Evolutionary conservation across 768 basidiomycete genomes (phyloP), one percentile per base, ranked within the genome.

Genomic region (Tephrocybe sp.): DNA sequence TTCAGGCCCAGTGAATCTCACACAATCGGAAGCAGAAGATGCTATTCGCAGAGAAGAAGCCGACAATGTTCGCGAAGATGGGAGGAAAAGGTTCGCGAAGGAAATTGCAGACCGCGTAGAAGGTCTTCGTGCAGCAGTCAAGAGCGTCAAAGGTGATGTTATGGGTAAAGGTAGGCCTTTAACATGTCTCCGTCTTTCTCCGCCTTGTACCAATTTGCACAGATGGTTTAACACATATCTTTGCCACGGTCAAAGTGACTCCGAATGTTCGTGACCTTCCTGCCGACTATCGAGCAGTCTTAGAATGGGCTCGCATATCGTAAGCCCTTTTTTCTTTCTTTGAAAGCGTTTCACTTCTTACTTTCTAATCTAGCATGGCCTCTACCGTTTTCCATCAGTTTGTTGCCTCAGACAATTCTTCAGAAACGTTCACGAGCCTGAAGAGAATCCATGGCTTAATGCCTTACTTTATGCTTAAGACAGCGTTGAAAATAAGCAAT

Each of bases 291-390:
- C 77, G 82, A 57, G 89, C 93, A 35, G 92, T 98, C 40, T 64
- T 96, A 6, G 96, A 98, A 68, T 99, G 97, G 96, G 97, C 89
- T 5, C 75, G 95, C 48, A 97, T 98, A 63, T 96, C 96, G 93
- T 96, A 53, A 63, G 93, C 77, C 35, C 44, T 2, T 23, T 39
- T 35, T 23, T 20, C n/a, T 45, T 5, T 19, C 38, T n/a, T 30
- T 44, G 46, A 48, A 13, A 2, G 14, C 12, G 14, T 39, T 41
- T 41, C 34, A 48, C 17, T 40, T 34, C 26, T 48, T 49, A 52
- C 20, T 14, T 20, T 34, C 31, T 17, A 9, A 33, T 59, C 43
- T 47, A 98, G 95, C 32, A 74, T 98, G 57, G 97, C 97, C 0
- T 96, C 97, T 5, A 95, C 97, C 2, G 85, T 98, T 35, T 99